Evolutionary conservation across 1,139 yeast genomes (phyloP), one percentile per base, ranked within the genome.

Genomic region (Geotrichum reessii): DNA sequence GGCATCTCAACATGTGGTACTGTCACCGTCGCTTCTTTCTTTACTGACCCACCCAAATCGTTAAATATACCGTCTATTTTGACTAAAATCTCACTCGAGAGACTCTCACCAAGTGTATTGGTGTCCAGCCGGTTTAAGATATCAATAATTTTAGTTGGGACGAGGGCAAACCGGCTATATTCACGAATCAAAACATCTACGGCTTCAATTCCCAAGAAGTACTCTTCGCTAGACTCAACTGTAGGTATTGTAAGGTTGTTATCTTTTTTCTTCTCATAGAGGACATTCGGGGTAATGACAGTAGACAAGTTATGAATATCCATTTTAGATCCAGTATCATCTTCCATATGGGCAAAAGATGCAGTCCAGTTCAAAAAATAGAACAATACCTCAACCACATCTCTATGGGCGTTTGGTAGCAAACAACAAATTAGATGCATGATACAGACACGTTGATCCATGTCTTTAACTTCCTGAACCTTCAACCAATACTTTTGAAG

Each of bases 351-450:
- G 0, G 98, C 88, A 74, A 95, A 95, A 4, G 98, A 89, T 0
- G 98, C 92, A 1, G 92, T 95, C 98, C 99, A 93, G 72, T 86
- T 86, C 71, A 95, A 81, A 71, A 95, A 95, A 63, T 86, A 85
- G 46, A 92, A 78, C 55, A 95, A 75, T 3, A 92, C 97, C 70
- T 95, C 99, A 57, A 92, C 79, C 55, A 90, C 80, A 70, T 91
- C 96, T 58, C 99, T 81, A 69, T 93, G 89, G 28, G 84, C 80
- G 62, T 86, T 78, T 1, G 98, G 98, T 49, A 95, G 76, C 78
- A 93, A 76, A 59, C 95, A 83, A 68, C 90, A 88, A 2, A 87
- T 80, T 61, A 92, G 74, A 64, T 86, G 89, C 58, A 90, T 74
- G 19, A 87, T 73, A 55, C 86, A 72, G 61, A 82, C 83, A 61